These are phyloP conservation scores for Tetrastigma voinierianum DNA, from an alignment of 164 flowering plant species.

Conservation along the genomic window DNA sequence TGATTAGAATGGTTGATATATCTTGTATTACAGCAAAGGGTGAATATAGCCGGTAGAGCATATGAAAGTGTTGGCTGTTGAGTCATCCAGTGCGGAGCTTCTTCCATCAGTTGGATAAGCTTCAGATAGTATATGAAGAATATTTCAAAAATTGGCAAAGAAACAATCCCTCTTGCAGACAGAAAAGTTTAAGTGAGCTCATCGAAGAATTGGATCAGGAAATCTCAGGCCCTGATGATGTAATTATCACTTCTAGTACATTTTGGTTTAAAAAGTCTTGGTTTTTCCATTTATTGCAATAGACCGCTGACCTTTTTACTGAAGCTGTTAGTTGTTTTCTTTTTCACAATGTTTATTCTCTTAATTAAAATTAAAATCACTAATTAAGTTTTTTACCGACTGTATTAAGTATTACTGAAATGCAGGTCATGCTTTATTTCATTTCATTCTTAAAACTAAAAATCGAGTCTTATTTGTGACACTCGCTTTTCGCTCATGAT, in stretches of 20 bases:
- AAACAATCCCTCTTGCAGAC: slow-evolving; percentile 71
- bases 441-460: too few species aligned
- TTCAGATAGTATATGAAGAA: slow-evolving; percentile 79
- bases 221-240: slow-evolving; percentile 88
- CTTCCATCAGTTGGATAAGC: slow-evolving; percentile 86
- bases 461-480: too few species aligned
- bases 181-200: slow-evolving; percentile 55
- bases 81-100: slow-evolving; percentile 70
- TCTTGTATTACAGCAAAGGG: slow-evolving; percentile 74
- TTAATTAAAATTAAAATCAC: too few species aligned
- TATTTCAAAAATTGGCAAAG: slow-evolving; percentile 68
- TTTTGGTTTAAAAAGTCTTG: too few species aligned
- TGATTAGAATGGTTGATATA: background rate
- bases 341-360: too few species aligned
- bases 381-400: too few species aligned
- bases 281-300: too few species aligned
- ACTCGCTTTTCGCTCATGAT: too few species aligned
- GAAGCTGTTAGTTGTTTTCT: too few species aligned
- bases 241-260: slow-evolving; percentile 27
- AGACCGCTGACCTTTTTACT: background rate
- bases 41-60: slow-evolving; percentile 79
- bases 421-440: too few species aligned
- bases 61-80: slow-evolving; percentile 65
- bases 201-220: slow-evolving; percentile 69
- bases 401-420: too few species aligned